Evolutionary conservation across 768 basidiomycete genomes (phyloP).

Genomic region (Serendipita sp.): DNA sequence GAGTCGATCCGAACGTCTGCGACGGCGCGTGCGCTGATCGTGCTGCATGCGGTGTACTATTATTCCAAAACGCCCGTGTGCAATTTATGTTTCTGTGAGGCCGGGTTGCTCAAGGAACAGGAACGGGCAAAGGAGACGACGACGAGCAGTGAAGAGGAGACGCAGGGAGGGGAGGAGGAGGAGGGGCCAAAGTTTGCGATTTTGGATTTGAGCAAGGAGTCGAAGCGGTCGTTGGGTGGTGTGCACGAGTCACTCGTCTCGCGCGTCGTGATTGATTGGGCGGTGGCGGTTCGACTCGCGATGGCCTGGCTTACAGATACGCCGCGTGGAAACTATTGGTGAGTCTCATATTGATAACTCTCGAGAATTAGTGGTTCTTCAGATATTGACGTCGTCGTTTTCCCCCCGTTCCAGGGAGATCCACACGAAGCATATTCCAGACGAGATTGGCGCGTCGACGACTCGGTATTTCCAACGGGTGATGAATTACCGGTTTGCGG

Average conservation of each 20-base stretch:
- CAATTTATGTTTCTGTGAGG: neutral
- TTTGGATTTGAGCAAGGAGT: neutral
- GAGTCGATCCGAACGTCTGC: neutral
- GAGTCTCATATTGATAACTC: too few species aligned
- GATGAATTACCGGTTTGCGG: neutral
- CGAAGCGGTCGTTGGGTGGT: neutral
- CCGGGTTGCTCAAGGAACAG: too few species aligned
- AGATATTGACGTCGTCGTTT: too few species aligned
- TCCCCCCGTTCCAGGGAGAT: constrained; percentile 1
- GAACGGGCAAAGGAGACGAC: too few species aligned
- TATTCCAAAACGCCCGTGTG: neutral
- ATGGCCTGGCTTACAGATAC: neutral
- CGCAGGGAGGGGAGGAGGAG: too few species aligned
- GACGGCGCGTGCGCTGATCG: neutral
- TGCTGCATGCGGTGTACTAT: neutral
- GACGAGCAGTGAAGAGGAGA: too few species aligned
- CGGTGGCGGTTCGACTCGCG: neutral
- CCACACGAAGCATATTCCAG: constrained; percentile 2
- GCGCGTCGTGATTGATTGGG: neutral
- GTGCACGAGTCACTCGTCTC: neutral
- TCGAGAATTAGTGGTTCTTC: too few species aligned
- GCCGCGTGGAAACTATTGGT: neutral
- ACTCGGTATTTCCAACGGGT: neutral
- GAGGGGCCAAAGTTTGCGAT: neutral
- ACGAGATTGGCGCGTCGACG: neutral